phyloP scores from a whole-genome alignment of 139 green algal species.

The Chlamydomonas sphaeroides region DNA sequence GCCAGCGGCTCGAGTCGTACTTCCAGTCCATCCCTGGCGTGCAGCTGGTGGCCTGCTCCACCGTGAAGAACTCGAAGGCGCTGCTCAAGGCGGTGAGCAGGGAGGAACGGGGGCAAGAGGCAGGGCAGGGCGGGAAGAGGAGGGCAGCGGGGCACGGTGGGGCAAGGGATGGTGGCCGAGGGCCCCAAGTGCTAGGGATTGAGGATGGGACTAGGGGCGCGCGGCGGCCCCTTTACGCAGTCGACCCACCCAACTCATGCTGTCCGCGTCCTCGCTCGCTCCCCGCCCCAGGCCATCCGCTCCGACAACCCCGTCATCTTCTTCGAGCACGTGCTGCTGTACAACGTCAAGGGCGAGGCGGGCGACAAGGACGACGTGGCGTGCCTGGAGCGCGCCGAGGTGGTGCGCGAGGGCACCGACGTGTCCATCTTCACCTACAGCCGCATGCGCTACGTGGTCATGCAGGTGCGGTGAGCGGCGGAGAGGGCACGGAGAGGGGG shows the following conservation, averaged over 20 bases:
- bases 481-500: no score
- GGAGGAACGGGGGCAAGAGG: neutral
- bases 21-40: constrained; percentile 97
- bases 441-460: constrained; percentile 95
- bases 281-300: constrained; percentile 72
- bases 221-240: no score
- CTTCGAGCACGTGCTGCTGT: constrained; percentile 98
- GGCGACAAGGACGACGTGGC: constrained; percentile 30
- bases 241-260: no score
- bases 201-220: no score
- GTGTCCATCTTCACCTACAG: constrained; percentile 95
- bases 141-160: neutral
- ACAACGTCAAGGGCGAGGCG: constrained; percentile 89
- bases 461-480: constrained; percentile 59
- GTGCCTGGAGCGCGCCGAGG: constrained; percentile 56
- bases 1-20: constrained; percentile 96
- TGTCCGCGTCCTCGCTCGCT: no score
- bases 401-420: constrained; percentile 88
- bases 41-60: constrained; percentile 93
- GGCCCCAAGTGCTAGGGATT: no score
- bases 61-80: constrained; percentile 89
- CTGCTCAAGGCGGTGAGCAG: constrained; percentile 88
- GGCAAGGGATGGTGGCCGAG: neutral
- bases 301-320: constrained; percentile 92
- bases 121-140: no score